These are phyloP conservation scores for Striga hermonthica DNA, from an alignment of 305 asterid species.

Conservation along the genomic window DNA sequence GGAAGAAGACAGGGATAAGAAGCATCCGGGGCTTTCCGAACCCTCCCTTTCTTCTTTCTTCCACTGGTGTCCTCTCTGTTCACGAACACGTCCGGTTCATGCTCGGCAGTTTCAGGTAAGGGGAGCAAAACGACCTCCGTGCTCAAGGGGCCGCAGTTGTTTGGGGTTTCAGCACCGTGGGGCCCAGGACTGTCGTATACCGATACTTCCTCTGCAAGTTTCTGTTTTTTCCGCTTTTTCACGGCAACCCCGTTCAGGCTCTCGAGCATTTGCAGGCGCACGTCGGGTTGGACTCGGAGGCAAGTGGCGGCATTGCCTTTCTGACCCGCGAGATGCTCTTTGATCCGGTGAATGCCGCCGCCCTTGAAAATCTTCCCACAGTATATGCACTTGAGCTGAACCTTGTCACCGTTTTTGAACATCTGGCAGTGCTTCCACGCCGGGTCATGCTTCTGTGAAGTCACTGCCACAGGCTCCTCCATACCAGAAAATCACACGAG, in stretches of 20 bases:
- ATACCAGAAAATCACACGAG: slow-evolving; percentile 33
- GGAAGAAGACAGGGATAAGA: slow-evolving; percentile 37
- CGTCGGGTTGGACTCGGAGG: slow-evolving; percentile 78
- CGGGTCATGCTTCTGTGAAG: slow-evolving; percentile 84
- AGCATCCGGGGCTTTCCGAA: slow-evolving; percentile 50
- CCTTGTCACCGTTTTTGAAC: slow-evolving; percentile 77
- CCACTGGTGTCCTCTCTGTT: slow-evolving; percentile 34
- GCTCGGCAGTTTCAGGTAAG: slow-evolving; percentile 56
- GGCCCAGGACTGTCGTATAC: slow-evolving; percentile 42
- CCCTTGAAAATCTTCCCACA: slow-evolving; percentile 90
- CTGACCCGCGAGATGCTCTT: slow-evolving; percentile 90
- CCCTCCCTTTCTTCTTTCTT: slow-evolving; percentile 71
- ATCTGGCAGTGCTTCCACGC: slow-evolving; percentile 96
- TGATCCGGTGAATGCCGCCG: slow-evolving; percentile 94
- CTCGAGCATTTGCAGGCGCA: slow-evolving; percentile 74
- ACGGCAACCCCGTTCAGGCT: slow-evolving; percentile 72
- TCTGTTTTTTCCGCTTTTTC: slow-evolving; percentile 75
- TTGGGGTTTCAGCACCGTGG: slow-evolving; percentile 38
- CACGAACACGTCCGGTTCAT: slow-evolving; percentile 38
- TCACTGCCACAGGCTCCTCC: slow-evolving; percentile 71
- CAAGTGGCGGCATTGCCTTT: slow-evolving; percentile 95
- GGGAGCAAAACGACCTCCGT: slow-evolving; percentile 61
- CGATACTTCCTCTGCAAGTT: slow-evolving; percentile 51
- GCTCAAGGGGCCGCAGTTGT: slow-evolving; percentile 44
- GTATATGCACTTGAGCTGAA: slow-evolving; percentile 76